Evolutionary conservation across 352 stramenopile genomes (phyloP).

Genomic region (Globisporangium rhizosaccharum): DNA sequence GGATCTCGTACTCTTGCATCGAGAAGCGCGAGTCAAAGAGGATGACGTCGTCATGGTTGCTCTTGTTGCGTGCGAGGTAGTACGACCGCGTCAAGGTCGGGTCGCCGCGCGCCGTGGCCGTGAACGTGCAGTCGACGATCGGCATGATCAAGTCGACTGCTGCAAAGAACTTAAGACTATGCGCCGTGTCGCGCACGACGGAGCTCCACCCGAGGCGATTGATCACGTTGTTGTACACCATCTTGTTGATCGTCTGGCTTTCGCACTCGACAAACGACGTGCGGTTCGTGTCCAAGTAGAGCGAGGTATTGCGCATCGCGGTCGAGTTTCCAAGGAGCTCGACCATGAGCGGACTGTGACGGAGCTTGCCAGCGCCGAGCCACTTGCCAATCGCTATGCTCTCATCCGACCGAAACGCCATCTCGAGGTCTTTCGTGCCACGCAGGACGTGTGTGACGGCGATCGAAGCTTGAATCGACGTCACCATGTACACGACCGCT

Average conservation of each 20-base stretch:
- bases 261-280: conserved; percentile 19
- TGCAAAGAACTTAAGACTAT: conserved; percentile 13
- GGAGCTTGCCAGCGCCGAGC: background rate
- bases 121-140: conserved; percentile 13
- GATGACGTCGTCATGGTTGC: background rate
- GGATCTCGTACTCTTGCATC: conserved; percentile 1
- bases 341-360: background rate
- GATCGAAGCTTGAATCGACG: conserved; percentile 15
- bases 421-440: conserved; percentile 15
- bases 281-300: conserved; percentile 23
- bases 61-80: conserved; percentile 1
- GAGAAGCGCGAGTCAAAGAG: background rate
- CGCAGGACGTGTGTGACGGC: conserved; percentile 15
- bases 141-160: conserved; percentile 28
- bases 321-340: conserved; percentile 21
- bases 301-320: conserved; percentile 15
- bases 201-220: background rate
- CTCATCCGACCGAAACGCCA: conserved; percentile 4
- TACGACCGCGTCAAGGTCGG: background rate
- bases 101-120: background rate
- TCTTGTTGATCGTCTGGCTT: background rate
- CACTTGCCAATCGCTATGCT: background rate
- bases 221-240: conserved; percentile 10
- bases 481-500: conserved; percentile 18
- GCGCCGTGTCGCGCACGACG: conserved; percentile 6